phyloP scores from a whole-genome alignment of 495 filamentous ascomycete species.

The Xylaria nigripes region DNA sequence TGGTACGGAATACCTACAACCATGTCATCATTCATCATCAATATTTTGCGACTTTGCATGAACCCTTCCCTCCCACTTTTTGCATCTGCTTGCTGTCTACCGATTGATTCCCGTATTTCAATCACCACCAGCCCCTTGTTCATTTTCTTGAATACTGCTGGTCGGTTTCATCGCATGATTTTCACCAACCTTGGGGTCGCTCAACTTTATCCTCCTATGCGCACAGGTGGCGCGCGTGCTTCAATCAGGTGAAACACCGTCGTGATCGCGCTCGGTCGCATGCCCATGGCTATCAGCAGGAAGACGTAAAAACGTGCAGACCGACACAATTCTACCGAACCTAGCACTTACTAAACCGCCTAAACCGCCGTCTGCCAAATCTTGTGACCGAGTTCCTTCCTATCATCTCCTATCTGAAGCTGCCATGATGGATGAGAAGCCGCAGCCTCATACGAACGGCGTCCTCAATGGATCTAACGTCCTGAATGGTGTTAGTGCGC shows the following conservation, averaged over 20 bases:
- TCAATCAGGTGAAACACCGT: constrained; percentile 2
- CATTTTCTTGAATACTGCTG: not conserved
- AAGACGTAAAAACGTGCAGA: not conserved
- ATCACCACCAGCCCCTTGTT: not conserved
- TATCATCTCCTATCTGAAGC: not conserved
- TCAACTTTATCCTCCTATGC: not conserved
- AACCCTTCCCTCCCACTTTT: not conserved
- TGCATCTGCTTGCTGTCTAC: not conserved
- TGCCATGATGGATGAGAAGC: constrained; percentile 21
- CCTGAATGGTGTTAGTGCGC: constrained; percentile 15
- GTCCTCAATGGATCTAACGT: constrained; percentile 23
- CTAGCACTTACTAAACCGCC: not conserved
- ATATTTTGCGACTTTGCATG: not conserved
- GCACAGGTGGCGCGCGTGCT: constrained; percentile 3
- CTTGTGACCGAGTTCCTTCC: not conserved
- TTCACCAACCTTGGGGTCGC: not conserved
- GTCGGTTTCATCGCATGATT: not conserved
- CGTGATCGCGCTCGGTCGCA: not conserved
- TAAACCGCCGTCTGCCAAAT: not conserved
- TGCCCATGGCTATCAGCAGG: not conserved
- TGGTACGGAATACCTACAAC: not conserved
- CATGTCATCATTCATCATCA: not conserved
- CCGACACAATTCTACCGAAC: not conserved
- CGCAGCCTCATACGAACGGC: constrained; percentile 23
- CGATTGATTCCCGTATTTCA: not conserved